Evolutionary conservation across 345 rosid species (phyloP), one percentile per base, ranked within the genome.

Genomic region (Rhodamnia argentea): DNA sequence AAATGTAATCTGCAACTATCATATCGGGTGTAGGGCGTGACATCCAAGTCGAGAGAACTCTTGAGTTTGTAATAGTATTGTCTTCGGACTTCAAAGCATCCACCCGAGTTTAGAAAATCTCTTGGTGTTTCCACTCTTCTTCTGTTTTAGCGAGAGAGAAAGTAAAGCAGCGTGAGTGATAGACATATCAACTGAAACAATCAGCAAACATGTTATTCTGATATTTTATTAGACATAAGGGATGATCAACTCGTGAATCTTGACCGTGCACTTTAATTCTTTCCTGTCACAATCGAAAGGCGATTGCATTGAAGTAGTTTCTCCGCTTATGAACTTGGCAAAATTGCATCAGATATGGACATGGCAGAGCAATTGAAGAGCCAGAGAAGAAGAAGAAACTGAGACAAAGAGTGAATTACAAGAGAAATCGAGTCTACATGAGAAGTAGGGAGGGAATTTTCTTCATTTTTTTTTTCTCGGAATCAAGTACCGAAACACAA

Each of bases 1-100:
- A 98, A 86, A 96, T 97, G 91, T 96, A 97, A 84, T 97, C 95
- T 26, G 98, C 99, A 83, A 97, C 94, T 92, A 97, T 93, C 86
- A 87, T 91, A 86, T 96, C 95, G n/a, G 53, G 98, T 91, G 90
- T 88, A 94, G 52, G 97, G 97, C n/a, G 93, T 94, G 52, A 92
- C 87, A 84, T 96, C 99, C 90, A 96, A 58, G 85, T 96, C 93
- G 70, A 96, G 94, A 52, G 95, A 92, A 83, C 86, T 83, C 89
- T 94, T 94, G 20, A 94, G 42, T 91, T 97, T 92, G 59, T 95
- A 90, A 95, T 70, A 4, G 95, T 91, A 86, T 5, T 83, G 87
- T 87, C 91, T 7, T 96, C 96, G 84, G 98, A 92, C 82, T 94
- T 93, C 53, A 95, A 52, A 53, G 98, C 92, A 84, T 89, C 76